Percentiles rank a stretch among this genome's conserved stretches.
Conservation (phyloP, 2,329 filamentous ascomycete genomes). For the Neoscytalidium dimidiatum region DNA sequence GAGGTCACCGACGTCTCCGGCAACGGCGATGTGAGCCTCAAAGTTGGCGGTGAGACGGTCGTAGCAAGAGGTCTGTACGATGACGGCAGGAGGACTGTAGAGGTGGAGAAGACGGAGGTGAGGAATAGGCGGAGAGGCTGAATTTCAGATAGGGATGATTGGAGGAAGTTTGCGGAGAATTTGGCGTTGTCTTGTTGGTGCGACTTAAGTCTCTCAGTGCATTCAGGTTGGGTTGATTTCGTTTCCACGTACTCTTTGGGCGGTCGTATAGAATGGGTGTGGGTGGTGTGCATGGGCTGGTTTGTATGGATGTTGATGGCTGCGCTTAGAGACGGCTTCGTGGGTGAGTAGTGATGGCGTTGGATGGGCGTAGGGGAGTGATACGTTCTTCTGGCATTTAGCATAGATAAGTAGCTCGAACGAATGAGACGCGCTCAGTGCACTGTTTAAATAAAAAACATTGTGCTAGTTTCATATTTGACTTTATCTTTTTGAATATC, state of each 20-base stretch:
- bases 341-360: background rate
- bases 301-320: background rate
- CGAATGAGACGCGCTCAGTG: background rate
- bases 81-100: constrained; percentile 12
- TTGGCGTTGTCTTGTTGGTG: background rate
- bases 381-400: background rate
- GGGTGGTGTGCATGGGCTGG: background rate
- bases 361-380: background rate
- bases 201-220: background rate
- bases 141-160: background rate
- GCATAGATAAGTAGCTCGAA: background rate
- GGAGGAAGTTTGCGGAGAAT: background rate
- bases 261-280: background rate
- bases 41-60: background rate
- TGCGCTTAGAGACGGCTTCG: background rate
- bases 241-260: background rate
- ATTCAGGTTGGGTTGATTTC: background rate
- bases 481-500: background rate
- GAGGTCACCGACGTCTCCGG: background rate
- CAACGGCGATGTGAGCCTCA: background rate
- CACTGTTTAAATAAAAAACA: background rate
- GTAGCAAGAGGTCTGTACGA: constrained; percentile 15
- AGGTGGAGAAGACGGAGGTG: constrained; percentile 9
- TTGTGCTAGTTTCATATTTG: background rate
- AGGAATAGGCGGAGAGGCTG: constrained; percentile 10